These are phyloP conservation scores for Moelleriella libera DNA, from an alignment of 2,329 filamentous ascomycete species.

Conservation along the genomic window DNA sequence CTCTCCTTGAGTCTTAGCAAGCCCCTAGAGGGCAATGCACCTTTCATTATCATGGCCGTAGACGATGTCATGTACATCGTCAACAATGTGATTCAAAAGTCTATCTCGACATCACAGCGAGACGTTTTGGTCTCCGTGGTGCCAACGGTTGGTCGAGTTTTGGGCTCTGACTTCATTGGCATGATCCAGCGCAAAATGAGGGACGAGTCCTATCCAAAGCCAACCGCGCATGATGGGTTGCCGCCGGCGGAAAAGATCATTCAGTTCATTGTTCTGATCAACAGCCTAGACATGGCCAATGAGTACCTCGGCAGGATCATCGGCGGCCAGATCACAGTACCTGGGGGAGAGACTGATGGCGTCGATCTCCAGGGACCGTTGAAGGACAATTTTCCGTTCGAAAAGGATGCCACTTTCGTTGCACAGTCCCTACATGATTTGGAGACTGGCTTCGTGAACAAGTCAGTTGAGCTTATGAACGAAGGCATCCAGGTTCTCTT, in stretches of 20 bases:
- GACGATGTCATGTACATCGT: conserved; percentile 99
- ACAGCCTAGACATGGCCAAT: conserved; percentile 84
- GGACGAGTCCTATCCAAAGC: conserved; percentile 82
- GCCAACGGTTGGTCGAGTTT: conserved; percentile 63
- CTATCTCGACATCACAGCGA: conserved; percentile 72
- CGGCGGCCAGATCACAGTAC: conserved; percentile 42
- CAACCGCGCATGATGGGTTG: conserved; percentile 61
- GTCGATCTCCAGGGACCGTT: conserved; percentile 29
- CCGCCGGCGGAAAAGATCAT: conserved; percentile 84
- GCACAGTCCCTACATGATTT: conserved; percentile 53
- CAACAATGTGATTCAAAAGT: conserved; percentile 77
- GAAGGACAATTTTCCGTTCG: conserved; percentile 63
- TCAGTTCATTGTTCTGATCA: conserved; percentile 82
- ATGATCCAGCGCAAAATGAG: conserved; percentile 98
- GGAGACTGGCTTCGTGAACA: conserved; percentile 57
- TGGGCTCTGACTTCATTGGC: conserved; percentile 81
- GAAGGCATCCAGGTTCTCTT: conserved; percentile 81
- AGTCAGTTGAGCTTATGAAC: conserved; percentile 66
- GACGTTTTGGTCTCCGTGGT: conserved; percentile 65
- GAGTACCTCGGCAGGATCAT: conserved; percentile 88
- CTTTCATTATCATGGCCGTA: conserved; percentile 87
- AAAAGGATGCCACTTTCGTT: conserved; percentile 59
- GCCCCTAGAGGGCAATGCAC: conserved; percentile 61
- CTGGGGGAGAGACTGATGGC: conserved; percentile 18
- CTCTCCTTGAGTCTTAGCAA: conserved; percentile 63